These are phyloP conservation scores for Naegleria lovaniensis DNA, from an alignment of 208 protist species.

Conservation along the genomic window DNA sequence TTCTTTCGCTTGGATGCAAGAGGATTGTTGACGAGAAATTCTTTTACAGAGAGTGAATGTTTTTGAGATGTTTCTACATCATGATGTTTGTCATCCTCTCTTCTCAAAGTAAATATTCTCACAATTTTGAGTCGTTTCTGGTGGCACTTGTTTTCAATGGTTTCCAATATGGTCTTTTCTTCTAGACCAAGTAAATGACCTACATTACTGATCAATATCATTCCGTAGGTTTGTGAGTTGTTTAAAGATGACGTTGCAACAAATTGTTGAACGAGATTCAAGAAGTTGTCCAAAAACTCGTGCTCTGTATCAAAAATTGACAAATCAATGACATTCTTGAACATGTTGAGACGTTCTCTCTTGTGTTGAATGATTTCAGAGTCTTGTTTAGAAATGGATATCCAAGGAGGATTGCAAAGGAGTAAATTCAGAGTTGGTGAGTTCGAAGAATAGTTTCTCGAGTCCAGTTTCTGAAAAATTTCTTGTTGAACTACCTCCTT, in stretches of 20 bases:
- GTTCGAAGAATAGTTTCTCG: background rate
- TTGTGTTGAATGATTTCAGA: background rate
- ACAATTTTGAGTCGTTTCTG: background rate
- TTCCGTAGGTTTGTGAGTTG: background rate
- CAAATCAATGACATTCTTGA: background rate
- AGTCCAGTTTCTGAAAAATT: background rate
- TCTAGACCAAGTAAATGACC: background rate
- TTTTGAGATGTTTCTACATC: background rate
- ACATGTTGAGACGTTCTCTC: background rate
- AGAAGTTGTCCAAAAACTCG: background rate
- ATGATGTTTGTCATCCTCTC: too few relatives aligned
- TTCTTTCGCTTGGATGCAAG: background rate
- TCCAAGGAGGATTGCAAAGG: background rate
- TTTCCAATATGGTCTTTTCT: background rate
- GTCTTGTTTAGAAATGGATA: background rate
- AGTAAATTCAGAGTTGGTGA: background rate
- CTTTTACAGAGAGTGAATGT: background rate
- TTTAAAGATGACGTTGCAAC: background rate
- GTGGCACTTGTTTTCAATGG: background rate
- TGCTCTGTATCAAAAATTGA: background rate
- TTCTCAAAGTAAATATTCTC: background rate
- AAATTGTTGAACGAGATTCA: background rate
- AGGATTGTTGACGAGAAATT: background rate
- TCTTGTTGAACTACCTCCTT: background rate
- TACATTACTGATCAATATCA: background rate